Base-by-base conservation (phyloP, 352 stramenopile species). In the Phytopythium cucurbitacearum region DNA sequence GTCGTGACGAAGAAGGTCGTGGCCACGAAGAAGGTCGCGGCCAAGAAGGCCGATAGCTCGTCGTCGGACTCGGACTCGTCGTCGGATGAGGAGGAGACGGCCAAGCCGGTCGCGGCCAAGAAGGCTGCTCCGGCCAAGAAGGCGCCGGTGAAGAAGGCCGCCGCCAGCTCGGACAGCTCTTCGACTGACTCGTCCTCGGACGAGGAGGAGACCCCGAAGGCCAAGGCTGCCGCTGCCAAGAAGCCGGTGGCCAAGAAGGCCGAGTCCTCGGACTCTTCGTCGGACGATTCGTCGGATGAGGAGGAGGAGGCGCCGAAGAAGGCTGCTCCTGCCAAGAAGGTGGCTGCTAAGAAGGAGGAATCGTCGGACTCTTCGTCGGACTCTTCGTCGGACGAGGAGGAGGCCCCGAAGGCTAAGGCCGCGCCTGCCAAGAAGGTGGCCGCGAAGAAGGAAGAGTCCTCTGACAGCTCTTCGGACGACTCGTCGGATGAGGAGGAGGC, bases 41-140 rank as follows among this genome's bases (percentile, higher is more conserved):
- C 67, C 42, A 89, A 89, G 69, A 89, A 88, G 65, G 67, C 58
- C 46, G 62, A 65, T 38, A 70, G 60, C 36, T 72, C 63, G 40
- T 77, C 62, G 32, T 33, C 64, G 61, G 46, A 65, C 36, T 64
- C 62, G 43, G 82, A 93, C 47, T 71, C 65, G 9, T 86, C 70
- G 48, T 83, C 88, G 51, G 80, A 94, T 40, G 63, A 78, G 9
- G 65, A 88, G 58, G 48, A 72, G 7, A 56, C 62, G 8, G 43
- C 50, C 41, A 52, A 56, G 59, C 21, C 21, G 59, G 55, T 60
- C 33, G 47, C 61, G 28, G 64, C 57, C 9, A 65, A 73, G 46
- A 75, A 76, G 56, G 59, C 63, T n/a, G 45, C 51, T n/a, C 56
- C 37, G 15, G 59, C 68, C 40, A 92, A 91, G 72, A 91, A 90